These are phyloP conservation scores for Paecilomyces formosus DNA, from an alignment of 2,329 filamentous ascomycete genomes.

Conservation along the genomic window DNA sequence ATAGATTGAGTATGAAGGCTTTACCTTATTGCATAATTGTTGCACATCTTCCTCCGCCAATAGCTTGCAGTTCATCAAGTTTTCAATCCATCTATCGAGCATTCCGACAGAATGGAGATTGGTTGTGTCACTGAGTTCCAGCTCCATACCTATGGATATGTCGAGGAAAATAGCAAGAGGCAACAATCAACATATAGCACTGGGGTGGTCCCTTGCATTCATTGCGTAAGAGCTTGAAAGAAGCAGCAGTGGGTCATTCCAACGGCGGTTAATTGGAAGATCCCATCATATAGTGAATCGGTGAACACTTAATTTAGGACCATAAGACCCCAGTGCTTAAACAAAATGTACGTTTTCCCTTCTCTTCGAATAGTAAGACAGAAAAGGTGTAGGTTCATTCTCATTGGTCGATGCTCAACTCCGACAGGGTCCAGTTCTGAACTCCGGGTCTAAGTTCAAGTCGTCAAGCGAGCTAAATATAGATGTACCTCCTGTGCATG, in stretches of 20 bases:
- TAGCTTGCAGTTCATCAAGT: conserved; percentile 91
- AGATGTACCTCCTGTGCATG: too few species aligned
- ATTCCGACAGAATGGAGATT: conserved; percentile 41
- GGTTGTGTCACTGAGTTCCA: background rate
- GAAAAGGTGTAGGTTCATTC: background rate
- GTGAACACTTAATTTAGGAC: background rate
- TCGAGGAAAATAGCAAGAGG: background rate
- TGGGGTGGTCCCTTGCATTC: background rate
- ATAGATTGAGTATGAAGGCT: background rate
- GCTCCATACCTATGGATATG: background rate
- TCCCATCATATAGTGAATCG: background rate
- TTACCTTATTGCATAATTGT: conserved; percentile 85
- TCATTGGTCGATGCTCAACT: background rate
- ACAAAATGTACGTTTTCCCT: background rate
- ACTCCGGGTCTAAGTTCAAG: background rate
- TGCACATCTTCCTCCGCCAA: conserved; percentile 81
- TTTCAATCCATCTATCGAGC: conserved; percentile 91
- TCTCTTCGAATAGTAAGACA: background rate
- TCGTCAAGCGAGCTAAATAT: background rate
- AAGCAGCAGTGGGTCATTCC: background rate
- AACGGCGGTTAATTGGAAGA: background rate
- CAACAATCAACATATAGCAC: too few species aligned
- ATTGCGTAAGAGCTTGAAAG: background rate
- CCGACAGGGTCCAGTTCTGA: background rate
- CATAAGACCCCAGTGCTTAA: background rate